Evolutionary conservation across 176 grass and related monocot species (phyloP), one percentile per base, ranked within the genome.

Genomic region (Oryza rufipogon): DNA sequence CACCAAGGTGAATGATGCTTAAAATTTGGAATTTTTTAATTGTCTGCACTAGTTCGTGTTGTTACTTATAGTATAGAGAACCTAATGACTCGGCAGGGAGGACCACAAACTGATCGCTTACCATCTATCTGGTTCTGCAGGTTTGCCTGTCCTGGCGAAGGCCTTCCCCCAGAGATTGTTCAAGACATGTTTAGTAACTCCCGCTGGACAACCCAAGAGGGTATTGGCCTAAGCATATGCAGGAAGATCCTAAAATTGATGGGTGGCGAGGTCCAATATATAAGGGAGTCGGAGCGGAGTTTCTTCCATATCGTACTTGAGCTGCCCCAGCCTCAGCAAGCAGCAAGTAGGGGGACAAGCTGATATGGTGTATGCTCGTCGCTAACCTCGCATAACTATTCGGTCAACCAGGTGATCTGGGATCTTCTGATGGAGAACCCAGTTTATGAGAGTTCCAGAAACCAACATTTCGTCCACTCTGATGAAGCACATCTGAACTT

Each of bases 141-240:
- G 70, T 94, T 99, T 60, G 79, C 92, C 60, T 96, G 91, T 80
- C 97, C 97, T 16, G 97, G 97, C 17, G 97, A 96, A 52, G 97
- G 97, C 54, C 91, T 99, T 73, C 91, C 93, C 60, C 81, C 91
- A 36, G 93, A 94, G 66, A 83, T 96, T 60, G 93, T 99, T 34
- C 93, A 96, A 85, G 97, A 99, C 81, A 92, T 99, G 93, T 99
- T 99, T 66, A 91, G 91, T 45, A 96, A 96, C 67, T 90, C 93
- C n/a, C 84, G 84, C 20, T 92, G 91, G 97, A 76, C 64, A 26
- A 94, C 93, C 14, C 78, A 92, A 71, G 97, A 99, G 87, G 97
- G 97, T 52, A 91, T 96, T 70, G 89, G 89, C 12, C 88, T 99
- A 67, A 94, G 87, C 64, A 81, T 87, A 72, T 96, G 89, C 78